phyloP scores from a whole-genome alignment of 495 filamentous ascomycete species.

The Podospora pseudoanserina region DNA sequence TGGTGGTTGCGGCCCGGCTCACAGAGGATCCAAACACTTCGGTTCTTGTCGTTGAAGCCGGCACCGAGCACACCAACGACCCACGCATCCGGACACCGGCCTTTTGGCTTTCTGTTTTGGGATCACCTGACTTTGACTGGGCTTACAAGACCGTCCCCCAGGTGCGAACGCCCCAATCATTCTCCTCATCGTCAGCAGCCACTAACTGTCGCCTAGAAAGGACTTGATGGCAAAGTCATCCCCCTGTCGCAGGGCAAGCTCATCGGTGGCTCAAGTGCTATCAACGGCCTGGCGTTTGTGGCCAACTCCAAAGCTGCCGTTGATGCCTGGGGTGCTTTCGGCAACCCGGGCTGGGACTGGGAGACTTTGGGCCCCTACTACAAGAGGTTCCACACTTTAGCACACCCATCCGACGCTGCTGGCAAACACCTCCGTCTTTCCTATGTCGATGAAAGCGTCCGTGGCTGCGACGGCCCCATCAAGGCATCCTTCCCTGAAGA shows the following conservation, averaged over 20 bases:
- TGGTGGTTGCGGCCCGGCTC: conserved; percentile 47
- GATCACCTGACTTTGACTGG: conserved; percentile 1
- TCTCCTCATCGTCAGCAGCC: not conserved
- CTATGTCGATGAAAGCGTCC: conserved; percentile 1
- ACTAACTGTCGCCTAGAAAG: not conserved
- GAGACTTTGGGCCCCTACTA: conserved; percentile 1
- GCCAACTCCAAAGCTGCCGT: conserved; percentile 8
- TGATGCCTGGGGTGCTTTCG: conserved; percentile 11
- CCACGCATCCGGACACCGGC: conserved; percentile 40
- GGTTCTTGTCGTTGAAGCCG: conserved; percentile 50
- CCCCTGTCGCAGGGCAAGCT: conserved; percentile 4
- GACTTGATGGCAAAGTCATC: conserved; percentile 2
- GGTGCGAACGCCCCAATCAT: not conserved
- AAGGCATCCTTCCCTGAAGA: conserved; percentile 3
- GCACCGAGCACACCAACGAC: conserved; percentile 37
- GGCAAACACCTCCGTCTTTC: not conserved
- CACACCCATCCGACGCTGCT: not conserved
- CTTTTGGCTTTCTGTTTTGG: conserved; percentile 28
- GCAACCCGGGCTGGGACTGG: conserved; percentile 18
- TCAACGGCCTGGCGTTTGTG: not conserved
- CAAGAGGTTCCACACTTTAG: conserved; percentile 7
- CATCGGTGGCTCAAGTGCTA: conserved; percentile 2
- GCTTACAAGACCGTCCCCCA: not conserved
- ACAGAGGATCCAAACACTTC: conserved; percentile 40
- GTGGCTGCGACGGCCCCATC: not conserved